Evolutionary conservation across 805 yeast species (phyloP).

Genomic region (Sugiyamaella mastotermitis): DNA sequence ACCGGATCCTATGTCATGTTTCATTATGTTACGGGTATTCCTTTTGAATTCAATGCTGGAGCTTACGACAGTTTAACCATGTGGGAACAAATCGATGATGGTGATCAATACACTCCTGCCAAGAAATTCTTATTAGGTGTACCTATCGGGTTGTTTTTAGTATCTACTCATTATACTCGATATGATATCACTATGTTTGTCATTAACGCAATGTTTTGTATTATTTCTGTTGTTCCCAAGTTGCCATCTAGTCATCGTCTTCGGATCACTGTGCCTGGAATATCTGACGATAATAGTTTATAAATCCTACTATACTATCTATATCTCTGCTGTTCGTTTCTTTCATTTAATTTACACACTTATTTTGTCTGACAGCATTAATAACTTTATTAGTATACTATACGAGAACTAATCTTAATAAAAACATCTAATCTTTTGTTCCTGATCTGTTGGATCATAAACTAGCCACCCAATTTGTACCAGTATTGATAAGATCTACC

Average conservation of each 20-base stretch:
- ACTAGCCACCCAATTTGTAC: too few species aligned
- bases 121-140: slow-evolving; percentile 88
- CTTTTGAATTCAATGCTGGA: slow-evolving; percentile 94
- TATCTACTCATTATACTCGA: slow-evolving; percentile 84
- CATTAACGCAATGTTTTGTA: slow-evolving; percentile 72
- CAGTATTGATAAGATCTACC: too few species aligned
- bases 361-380: too few species aligned
- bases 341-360: too few species aligned
- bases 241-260: slow-evolving; percentile 49
- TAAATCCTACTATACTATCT: too few species aligned
- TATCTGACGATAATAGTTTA: slow-evolving; percentile 5
- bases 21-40: slow-evolving; percentile 94
- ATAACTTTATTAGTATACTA: too few species aligned
- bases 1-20: slow-evolving; percentile 94
- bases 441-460: too few species aligned
- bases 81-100: slow-evolving; percentile 98
- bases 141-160: slow-evolving; percentile 81
- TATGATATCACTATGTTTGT: slow-evolving; percentile 76
- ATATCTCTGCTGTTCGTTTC: too few species aligned
- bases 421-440: too few species aligned
- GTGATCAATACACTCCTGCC: slow-evolving; percentile 95
- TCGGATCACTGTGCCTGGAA: slow-evolving; percentile 26
- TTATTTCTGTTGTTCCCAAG: slow-evolving; percentile 86
- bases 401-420: too few species aligned
- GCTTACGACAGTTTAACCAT: slow-evolving; percentile 92